Percentiles rank a stretch among this genome's conserved stretches.
phyloP scores from a whole-genome alignment of 257 asterid species.

The Gentiana macrophylla region DNA sequence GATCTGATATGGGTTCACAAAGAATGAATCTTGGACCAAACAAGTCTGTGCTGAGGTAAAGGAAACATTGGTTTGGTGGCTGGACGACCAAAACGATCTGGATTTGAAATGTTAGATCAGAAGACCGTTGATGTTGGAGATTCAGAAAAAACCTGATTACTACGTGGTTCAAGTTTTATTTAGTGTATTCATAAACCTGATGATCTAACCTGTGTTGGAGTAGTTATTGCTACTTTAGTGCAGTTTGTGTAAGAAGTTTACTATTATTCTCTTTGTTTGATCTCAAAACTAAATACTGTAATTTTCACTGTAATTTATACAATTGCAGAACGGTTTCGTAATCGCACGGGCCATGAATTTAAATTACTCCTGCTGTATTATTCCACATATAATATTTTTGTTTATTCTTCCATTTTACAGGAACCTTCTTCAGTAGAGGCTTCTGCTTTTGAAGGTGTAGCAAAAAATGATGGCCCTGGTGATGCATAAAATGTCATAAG shows the following conservation, averaged over 20 bases:
- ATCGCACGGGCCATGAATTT: not conserved
- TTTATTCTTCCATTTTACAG: conserved; percentile 13
- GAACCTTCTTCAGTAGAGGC: conserved; percentile 13
- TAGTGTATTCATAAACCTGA: no score
- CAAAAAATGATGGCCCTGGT: conserved; percentile 9
- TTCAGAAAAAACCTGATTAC: no score
- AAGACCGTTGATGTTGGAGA: no score
- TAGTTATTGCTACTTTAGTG: not conserved
- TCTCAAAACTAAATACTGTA: not conserved
- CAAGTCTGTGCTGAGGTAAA: no score
- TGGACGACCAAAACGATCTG: no score
- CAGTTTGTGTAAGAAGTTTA: not conserved
- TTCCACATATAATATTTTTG: not conserved
- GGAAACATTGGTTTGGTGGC: no score
- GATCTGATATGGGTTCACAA: no score
- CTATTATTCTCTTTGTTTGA: not conserved
- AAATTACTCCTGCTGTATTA: not conserved
- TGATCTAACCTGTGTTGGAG: not conserved
- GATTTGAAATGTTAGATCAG: no score
- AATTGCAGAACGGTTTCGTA: not conserved
- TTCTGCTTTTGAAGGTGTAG: conserved; percentile 9
- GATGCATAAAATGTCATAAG: not conserved
- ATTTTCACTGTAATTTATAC: not conserved
- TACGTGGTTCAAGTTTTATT: no score
- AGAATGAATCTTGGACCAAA: no score